phyloP scores from a whole-genome alignment of 495 filamentous ascomycete species.

The Neurospora discreta region DNA sequence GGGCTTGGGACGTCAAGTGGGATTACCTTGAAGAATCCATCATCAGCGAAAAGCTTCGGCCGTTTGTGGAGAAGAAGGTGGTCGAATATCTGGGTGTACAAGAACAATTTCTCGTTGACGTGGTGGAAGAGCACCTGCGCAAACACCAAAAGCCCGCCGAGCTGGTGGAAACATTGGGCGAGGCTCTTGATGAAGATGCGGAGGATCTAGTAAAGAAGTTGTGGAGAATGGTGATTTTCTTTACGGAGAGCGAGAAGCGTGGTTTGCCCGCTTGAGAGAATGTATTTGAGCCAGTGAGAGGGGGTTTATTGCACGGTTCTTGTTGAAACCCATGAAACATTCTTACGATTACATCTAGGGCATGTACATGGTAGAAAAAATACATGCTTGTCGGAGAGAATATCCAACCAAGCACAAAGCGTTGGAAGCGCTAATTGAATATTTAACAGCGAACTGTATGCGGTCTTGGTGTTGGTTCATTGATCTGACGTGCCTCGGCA shows the following conservation, averaged over 20 bases:
- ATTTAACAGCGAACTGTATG: not conserved
- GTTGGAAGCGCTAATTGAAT: not conserved
- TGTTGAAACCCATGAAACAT: not conserved
- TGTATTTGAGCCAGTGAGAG: not conserved
- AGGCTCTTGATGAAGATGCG: constrained; percentile 90
- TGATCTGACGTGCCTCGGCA: not conserved
- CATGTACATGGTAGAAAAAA: not conserved
- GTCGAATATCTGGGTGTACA: constrained; percentile 93
- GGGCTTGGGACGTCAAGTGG: constrained; percentile 89
- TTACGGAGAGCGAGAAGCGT: constrained; percentile 87
- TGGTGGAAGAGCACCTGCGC: constrained; percentile 78
- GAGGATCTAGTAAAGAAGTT: constrained; percentile 91
- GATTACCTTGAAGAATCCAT: constrained; percentile 80
- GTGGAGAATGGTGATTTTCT: constrained; percentile 98
- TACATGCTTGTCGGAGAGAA: not conserved
- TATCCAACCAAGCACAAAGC: not conserved
- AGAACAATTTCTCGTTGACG: constrained; percentile 89
- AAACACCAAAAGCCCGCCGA: constrained; percentile 67
- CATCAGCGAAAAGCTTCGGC: constrained; percentile 76
- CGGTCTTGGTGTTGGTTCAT: not conserved
- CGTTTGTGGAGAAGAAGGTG: constrained; percentile 97
- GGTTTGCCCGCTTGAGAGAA: constrained; percentile 55
- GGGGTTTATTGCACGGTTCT: not conserved
- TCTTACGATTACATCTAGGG: no score
- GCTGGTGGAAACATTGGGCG: constrained; percentile 72